Percentiles rank a stretch among this genome's conserved stretches.
Evolutionary conservation across 2,329 filamentous ascomycete genomes (phyloP).

Genomic region (Phialophora verrucosa): DNA sequence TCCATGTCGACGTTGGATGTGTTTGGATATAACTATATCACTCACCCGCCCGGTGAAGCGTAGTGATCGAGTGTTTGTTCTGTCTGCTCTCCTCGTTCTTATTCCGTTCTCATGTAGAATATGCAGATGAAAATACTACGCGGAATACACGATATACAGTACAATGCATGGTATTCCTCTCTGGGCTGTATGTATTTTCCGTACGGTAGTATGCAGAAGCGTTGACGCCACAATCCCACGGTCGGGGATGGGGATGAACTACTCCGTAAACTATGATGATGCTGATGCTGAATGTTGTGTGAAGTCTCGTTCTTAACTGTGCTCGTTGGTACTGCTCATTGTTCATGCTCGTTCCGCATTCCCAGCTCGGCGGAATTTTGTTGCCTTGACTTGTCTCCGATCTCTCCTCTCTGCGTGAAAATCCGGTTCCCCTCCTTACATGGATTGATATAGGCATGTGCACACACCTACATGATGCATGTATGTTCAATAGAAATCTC

Average conservation of each 20-base stretch:
- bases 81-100: neutral
- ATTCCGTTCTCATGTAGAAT: neutral
- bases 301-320: neutral
- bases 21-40: neutral
- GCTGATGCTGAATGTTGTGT: neutral
- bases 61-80: no score
- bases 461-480: neutral
- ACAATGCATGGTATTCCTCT: neutral
- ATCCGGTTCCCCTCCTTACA: neutral
- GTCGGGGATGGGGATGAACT: no score
- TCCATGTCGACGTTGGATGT: neutral
- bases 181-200: neutral
- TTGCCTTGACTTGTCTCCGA: neutral
- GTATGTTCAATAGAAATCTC: slow-evolving; percentile 15
- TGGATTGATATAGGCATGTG: neutral
- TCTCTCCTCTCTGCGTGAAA: neutral
- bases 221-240: no score
- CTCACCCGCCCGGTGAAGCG: neutral
- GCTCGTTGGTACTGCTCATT: neutral
- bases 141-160: neutral
- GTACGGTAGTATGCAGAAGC: no score
- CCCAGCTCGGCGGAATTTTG: neutral
- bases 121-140: neutral
- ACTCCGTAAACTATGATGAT: neutral
- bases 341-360: neutral